Evolutionary conservation across 768 basidiomycete genomes (phyloP), one percentile per base, ranked within the genome.

Genomic region (Boletellus emodensis): DNA sequence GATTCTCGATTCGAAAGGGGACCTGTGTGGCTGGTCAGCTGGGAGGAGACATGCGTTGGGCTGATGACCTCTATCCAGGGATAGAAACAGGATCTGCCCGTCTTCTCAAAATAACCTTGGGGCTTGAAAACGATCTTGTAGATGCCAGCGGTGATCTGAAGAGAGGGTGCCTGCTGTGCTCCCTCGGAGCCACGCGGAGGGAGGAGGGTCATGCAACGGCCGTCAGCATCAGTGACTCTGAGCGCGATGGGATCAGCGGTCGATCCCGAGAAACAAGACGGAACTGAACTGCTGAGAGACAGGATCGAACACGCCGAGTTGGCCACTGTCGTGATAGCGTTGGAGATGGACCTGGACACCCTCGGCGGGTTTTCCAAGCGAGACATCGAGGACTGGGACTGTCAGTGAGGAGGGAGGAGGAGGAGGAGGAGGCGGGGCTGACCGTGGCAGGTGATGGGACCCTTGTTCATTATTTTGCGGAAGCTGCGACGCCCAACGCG

Each of bases 361-460:
- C 47, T 77, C 66, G 1, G 87, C 93, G 15, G 94, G 93, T 59
- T 81, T 89, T 22, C 94, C 94, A 1, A 79, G 74, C 10, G 90
- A 86, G 1, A 89, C 82, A 64, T 96, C 93, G 55, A 96, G 84
- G 15, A 95, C 94, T 94, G 28, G 47, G 2, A 4, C 34, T 36
- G 36, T 55, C 40, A 26, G 45, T 20, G 20, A 52, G 20, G 32
- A 41, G 10, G 26, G 15, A 11, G 34, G n/a, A 48, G 20, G 15
- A 11, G 34, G n/a, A 48, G 20, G 34, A 38, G 11, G 43, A 43
- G 17, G 50, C 30, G 2, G 50, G 28, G 46, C 75, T 49, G 57
- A 90, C 93, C 85, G 53, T 96, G 94, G 66, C 94, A 95, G 34
- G 94, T 96, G 54, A 96, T 89, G 2, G 90, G 89, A 20, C 20